Base-by-base conservation (phyloP, 2,329 filamentous ascomycete genomes). In the Nectriaceae sp. region DNA sequence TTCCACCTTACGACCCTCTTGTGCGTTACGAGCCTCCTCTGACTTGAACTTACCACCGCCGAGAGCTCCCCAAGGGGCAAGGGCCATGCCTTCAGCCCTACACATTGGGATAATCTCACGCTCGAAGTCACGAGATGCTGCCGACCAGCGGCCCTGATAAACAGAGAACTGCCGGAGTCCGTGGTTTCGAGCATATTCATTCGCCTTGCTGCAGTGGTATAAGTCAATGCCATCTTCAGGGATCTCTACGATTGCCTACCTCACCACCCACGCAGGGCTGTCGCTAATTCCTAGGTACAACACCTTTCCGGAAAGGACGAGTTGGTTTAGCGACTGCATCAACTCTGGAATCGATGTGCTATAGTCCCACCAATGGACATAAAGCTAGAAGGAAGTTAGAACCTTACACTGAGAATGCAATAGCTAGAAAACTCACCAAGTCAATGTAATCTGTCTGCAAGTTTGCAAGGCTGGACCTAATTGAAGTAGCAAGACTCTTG, bases 401-500 rank as follows among this genome's bases (percentile, higher is more conserved):
- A 36, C 11, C n/a, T n/a, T 19, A 0, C 33, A n/a, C 11, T 36
- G 16, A 10, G 13, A 16, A 16, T 6, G 33, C n/a, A 36, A 36
- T n/a, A 8, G n/a, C n/a, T n/a, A n/a, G n/a, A n/a, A 2, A 10
- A 57, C 70, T 46, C 59, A 80, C 77, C 46, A 87, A 62, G 60
- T 90, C 87, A 48, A 90, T 82, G 61, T 89, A 90, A 44, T 81
- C 75, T 0, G 85, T 88, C 67, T 84, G 76, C 44, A 85, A 74
- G 68, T 83, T 87, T 61, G 71, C 69, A 50, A 86, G 63, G 50
- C 79, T 83, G n/a, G 69, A 72, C 16, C 79, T 70, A 22, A 86
- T 70, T 1, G 81, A 84, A 1, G 70, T 60, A 37, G 77, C 75
- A 33, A 89, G 62, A 47, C 76, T 83, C 69, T 88, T 89, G 36